Conservation (phyloP, 1,139 yeast species). For the Kurtzmaniella quercitrusa region DNA sequence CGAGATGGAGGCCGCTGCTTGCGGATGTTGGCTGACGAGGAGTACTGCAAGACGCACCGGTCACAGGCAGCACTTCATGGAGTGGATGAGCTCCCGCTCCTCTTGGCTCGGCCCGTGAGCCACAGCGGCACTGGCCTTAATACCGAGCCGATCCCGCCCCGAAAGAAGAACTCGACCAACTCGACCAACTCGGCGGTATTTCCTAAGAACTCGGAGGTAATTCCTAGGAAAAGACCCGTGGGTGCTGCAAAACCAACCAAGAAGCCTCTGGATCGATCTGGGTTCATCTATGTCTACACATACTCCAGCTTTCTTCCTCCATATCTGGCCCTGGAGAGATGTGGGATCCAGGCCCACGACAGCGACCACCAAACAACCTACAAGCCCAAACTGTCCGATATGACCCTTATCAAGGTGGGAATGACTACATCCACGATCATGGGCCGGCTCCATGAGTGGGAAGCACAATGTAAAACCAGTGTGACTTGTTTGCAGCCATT, state of each 20-base stretch:
- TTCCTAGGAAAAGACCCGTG: too few species aligned
- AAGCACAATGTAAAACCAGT: slow-evolving; percentile 47
- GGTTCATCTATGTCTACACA: slow-evolving; percentile 54
- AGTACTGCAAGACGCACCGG: neutral
- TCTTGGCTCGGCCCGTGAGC: neutral
- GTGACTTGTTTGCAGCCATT: slow-evolving; percentile 32
- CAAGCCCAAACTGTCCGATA: slow-evolving; percentile 32
- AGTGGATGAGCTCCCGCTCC: neutral
- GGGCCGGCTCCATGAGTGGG: slow-evolving; percentile 51
- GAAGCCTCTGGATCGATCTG: too few species aligned
- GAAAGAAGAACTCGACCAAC: too few species aligned
- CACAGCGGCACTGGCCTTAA: neutral
- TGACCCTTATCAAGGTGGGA: slow-evolving; percentile 51
- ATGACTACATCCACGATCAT: slow-evolving; percentile 47
- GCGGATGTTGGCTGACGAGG: neutral
- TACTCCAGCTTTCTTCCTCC: slow-evolving; percentile 32
- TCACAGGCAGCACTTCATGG: neutral
- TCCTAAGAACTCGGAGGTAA: too few species aligned
- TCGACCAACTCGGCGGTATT: too few species aligned
- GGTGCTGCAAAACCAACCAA: neutral
- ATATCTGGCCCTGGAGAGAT: slow-evolving; percentile 19
- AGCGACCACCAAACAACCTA: slow-evolving; percentile 30
- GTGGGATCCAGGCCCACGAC: slow-evolving; percentile 24
- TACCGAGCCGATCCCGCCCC: slow-evolving; percentile 1
- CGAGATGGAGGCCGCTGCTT: neutral